Evolutionary conservation across 164 flowering plant species (phyloP).

Genomic region (Chimonanthus praecox): DNA sequence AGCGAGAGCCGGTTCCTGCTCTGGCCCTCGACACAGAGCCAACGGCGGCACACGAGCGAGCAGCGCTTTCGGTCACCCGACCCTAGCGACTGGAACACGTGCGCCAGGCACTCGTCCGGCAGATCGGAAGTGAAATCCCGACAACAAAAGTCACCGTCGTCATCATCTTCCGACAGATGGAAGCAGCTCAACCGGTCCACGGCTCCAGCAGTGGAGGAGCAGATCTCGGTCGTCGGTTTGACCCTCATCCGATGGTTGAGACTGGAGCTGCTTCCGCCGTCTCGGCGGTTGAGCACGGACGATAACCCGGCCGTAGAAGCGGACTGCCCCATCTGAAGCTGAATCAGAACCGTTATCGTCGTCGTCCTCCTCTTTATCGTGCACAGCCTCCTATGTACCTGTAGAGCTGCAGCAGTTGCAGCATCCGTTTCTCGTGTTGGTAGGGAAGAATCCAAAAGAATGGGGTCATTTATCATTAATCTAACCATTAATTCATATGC

Average conservation of each 20-base stretch:
- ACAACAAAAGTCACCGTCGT: not conserved
- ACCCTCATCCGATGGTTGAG: slow-evolving; percentile 16
- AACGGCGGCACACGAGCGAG: slow-evolving; percentile 70
- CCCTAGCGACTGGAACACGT: slow-evolving; percentile 59
- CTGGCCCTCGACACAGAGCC: slow-evolving; percentile 76
- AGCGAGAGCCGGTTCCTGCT: slow-evolving; percentile 71
- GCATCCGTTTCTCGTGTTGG: not conserved
- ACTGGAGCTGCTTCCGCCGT: slow-evolving; percentile 4
- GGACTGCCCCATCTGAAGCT: slow-evolving; percentile 48
- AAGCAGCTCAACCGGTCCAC: not conserved
- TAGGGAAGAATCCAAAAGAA: too few relatives aligned
- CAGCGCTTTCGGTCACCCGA: slow-evolving; percentile 64
- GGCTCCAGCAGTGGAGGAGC: slow-evolving; percentile 16
- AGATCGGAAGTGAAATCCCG: slow-evolving; percentile 43
- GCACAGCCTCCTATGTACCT: not conserved
- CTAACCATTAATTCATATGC: too few relatives aligned
- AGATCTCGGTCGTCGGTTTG: slow-evolving; percentile 20
- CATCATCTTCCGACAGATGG: not conserved
- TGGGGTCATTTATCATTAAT: too few relatives aligned
- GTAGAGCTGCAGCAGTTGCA: not conserved
- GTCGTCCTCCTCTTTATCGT: not conserved
- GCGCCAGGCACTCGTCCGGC: slow-evolving; percentile 83
- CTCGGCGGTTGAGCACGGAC: slow-evolving; percentile 23
- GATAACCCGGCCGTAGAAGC: slow-evolving; percentile 30
- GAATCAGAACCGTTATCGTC: not conserved